Conservation (phyloP, 768 basidiomycete species). For the Tubosaeta sp. region DNA sequence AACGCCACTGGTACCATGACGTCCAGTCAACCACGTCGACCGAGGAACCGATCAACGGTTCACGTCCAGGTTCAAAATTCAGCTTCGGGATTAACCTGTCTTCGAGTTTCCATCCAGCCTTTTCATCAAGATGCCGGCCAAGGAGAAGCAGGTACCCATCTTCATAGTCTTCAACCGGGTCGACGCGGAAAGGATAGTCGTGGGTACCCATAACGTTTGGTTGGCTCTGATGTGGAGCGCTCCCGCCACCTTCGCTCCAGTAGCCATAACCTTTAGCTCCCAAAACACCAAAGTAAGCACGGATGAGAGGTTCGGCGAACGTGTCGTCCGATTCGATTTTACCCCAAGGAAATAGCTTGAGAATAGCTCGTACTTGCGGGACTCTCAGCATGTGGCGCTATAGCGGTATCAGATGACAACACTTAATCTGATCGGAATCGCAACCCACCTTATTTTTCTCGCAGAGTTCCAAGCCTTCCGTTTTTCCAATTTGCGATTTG, state of each 20-base stretch:
- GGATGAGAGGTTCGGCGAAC: conserved; percentile 32
- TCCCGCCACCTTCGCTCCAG: conserved; percentile 38
- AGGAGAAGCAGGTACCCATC: conserved; percentile 33
- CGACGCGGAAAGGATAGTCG: conserved; percentile 4
- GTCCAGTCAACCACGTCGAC: conserved; percentile 37
- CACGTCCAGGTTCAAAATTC: conserved; percentile 24
- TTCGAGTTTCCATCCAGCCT: conserved; percentile 36
- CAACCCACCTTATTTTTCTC: conserved; percentile 33
- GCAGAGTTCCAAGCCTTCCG: conserved; percentile 31
- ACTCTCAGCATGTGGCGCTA: conserved; percentile 38
- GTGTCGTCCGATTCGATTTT: conserved; percentile 39
- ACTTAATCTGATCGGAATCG: conserved; percentile 1
- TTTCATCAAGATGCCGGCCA: conserved; percentile 29
- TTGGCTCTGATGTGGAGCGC: conserved; percentile 26
- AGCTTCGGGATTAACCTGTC: conserved; percentile 33
- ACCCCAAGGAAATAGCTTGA: conserved; percentile 42
- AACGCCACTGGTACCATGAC: conserved; percentile 44
- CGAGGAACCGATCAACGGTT: conserved; percentile 25
- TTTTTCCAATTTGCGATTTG: conserved; percentile 34
- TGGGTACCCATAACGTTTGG: conserved; percentile 13
- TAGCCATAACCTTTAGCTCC: conserved; percentile 40
- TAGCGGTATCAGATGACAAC: background rate
- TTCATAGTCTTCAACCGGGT: conserved; percentile 23
- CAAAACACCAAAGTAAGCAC: conserved; percentile 36
- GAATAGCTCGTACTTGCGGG: conserved; percentile 29